Conservation (phyloP, 805 yeast species). For the Saccharomycopsis capsularis region DNA sequence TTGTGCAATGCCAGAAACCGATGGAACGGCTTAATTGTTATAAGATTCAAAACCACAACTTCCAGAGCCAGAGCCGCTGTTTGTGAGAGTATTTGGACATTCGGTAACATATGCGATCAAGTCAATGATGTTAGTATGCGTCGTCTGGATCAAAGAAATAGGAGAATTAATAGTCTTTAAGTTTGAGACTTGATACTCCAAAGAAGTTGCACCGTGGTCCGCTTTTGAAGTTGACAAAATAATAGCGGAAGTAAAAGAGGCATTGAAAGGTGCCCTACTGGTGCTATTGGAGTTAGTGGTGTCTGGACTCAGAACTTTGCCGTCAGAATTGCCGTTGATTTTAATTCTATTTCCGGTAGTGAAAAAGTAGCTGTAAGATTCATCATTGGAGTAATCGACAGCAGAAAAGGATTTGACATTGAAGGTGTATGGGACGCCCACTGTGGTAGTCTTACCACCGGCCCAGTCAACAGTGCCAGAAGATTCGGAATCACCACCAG, state of each 20-base stretch:
- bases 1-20: too few species aligned
- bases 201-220: slow-evolving; percentile 12
- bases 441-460: slow-evolving; percentile 52
- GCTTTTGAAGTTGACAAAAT: slow-evolving; percentile 10
- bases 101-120: too few species aligned
- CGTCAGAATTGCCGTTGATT: slow-evolving; percentile 24
- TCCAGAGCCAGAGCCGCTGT: too few species aligned
- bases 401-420: slow-evolving; percentile 42
- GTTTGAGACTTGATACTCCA: slow-evolving; percentile 11
- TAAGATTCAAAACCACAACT: too few species aligned
- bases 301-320: too few species aligned
- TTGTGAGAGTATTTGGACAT: too few species aligned
- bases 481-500: slow-evolving; percentile 43
- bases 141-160: slow-evolving; percentile 21
- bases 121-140: too few species aligned
- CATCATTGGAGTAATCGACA: slow-evolving; percentile 46
- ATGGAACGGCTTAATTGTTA: too few species aligned
- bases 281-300: too few species aligned
- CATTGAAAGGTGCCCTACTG: slow-evolving; percentile 26
- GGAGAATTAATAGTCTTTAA: slow-evolving; percentile 17
- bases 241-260: slow-evolving; percentile 5
- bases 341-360: slow-evolving; percentile 42
- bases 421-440: slow-evolving; percentile 44
- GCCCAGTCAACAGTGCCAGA: slow-evolving; percentile 61
- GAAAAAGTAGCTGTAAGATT: slow-evolving; percentile 39